These are phyloP conservation scores for Euphorbia tirucalli DNA, from an alignment of 345 rosid genomes.

Conservation along the genomic window DNA sequence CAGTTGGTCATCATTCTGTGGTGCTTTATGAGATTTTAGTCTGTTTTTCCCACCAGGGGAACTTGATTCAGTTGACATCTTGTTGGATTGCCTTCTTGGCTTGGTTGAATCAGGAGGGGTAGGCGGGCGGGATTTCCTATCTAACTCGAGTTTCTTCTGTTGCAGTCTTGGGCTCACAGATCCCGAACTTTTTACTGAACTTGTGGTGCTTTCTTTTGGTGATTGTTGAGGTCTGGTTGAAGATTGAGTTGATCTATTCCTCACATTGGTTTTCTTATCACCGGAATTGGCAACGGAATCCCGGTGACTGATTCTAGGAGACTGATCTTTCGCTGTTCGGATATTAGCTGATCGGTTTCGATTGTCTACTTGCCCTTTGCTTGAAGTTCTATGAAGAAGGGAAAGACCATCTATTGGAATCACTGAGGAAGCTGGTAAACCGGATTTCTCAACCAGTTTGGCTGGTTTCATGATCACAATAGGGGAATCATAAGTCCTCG, in stretches of 20 bases:
- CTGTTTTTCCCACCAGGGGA: constrained; percentile 63
- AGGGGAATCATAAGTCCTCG: constrained; percentile 64
- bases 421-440: constrained; percentile 50
- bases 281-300: constrained; percentile 38
- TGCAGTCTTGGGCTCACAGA: constrained; percentile 79
- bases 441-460: constrained; percentile 65
- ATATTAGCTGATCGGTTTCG: constrained; percentile 38
- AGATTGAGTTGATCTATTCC: constrained; percentile 38
- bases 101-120: constrained; percentile 69
- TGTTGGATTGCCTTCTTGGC: constrained; percentile 48
- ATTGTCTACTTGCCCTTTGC: constrained; percentile 35
- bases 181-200: constrained; percentile 51
- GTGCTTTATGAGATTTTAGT: constrained; percentile 42
- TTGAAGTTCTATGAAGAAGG: constrained; percentile 40
- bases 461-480: constrained; percentile 97
- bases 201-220: constrained; percentile 43
- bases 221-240: constrained; percentile 44
- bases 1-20: constrained; percentile 59
- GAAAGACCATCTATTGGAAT: constrained; percentile 54
- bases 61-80: constrained; percentile 43
- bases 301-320: constrained; percentile 41
- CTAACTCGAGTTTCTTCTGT: constrained; percentile 68
- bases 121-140: constrained; percentile 80
- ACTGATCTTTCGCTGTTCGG: constrained; percentile 40
- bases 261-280: constrained; percentile 51